Evolutionary conservation across 192 early-diverging fungal species (phyloP).

Genomic region (Neocallimastix lanati): DNA sequence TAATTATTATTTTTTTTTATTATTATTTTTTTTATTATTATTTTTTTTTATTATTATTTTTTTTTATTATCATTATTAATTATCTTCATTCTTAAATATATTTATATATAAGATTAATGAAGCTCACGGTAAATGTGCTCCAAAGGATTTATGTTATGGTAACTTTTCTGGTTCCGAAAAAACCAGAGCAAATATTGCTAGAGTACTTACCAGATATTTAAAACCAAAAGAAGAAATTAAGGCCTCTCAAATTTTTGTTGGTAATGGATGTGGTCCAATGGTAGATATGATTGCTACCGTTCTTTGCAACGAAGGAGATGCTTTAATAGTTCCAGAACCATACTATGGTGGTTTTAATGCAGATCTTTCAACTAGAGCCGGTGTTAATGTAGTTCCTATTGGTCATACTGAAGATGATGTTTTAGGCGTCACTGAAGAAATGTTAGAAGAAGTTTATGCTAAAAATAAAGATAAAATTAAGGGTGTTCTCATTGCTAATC

Average conservation of each 20-base stretch:
- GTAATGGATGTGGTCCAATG: slow-evolving; percentile 45
- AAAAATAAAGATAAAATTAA: slow-evolving; percentile 15
- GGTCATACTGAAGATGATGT: slow-evolving; percentile 16
- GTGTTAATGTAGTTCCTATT: slow-evolving; percentile 28
- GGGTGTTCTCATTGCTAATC: slow-evolving; percentile 51
- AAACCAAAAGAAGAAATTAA: slow-evolving; percentile 17
- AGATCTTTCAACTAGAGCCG: slow-evolving; percentile 6
- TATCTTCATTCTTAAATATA: too few relatives aligned
- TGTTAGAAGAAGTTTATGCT: slow-evolving; percentile 25
- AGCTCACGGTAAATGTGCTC: slow-evolving; percentile 1
- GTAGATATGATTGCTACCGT: slow-evolving; percentile 44
- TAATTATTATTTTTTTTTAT: too few relatives aligned
- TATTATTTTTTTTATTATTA: too few relatives aligned
- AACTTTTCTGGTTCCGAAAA: slow-evolving; percentile 31
- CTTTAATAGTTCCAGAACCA: slow-evolving; percentile 50
- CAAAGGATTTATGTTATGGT: too few relatives aligned
- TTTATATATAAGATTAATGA: background rate
- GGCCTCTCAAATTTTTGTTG: slow-evolving; percentile 32
- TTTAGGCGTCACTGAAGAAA: slow-evolving; percentile 12
- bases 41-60: too few relatives aligned
- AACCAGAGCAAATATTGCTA: slow-evolving; percentile 38
- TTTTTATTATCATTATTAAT: too few relatives aligned
- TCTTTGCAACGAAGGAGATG: slow-evolving; percentile 50
- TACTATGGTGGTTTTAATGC: slow-evolving; percentile 56
- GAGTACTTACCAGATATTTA: slow-evolving; percentile 47